Evolutionary conservation across 2,329 filamentous ascomycete species (phyloP), one percentile per base, ranked within the genome.

Genomic region (Aspergillus novoparasiticus): DNA sequence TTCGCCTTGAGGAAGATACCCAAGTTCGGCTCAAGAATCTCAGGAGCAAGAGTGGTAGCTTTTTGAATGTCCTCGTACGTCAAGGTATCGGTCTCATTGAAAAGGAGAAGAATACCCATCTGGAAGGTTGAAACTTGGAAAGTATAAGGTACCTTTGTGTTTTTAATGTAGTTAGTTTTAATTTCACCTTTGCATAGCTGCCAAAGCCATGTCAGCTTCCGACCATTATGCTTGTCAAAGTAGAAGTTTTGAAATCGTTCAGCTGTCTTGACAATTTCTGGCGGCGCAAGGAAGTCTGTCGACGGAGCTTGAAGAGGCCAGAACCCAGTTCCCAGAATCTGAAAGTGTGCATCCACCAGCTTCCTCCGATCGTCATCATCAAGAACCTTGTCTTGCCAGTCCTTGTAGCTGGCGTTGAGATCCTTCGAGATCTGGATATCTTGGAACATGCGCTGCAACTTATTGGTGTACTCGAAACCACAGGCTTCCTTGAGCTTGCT

Each of bases 341-440:
- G 92, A 81, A 96, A 99, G 57, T 90, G 88, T 6, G 95, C 92
- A 75, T 99, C 95, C 45, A 94, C 84, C 23, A 89, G 83, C 54
- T 86, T 87, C 81, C 92, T 92, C 59, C 83, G 80, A 58, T 89
- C 86, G 19, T 88, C 82, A 51, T 85, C 86, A 64, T 88, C 87
- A 46, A 92, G 84, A n/a, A 84, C 83, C 70, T 86, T 85, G 12
- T 86, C 82, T 71, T 94, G 89, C 78, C 86, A 91, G 41, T 93
- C 92, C 73, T 92, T 90, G 83, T 96, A 99, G 34, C 90, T 89
- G 55, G 87, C 86, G 79, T 99, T 99, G 54, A 99, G 86, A 80
- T 99, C 95, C 81, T 97, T 97, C 67, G 94, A 98, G 57, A 97
- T 97, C 78, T 99, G 95, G 84, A 99, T 97, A 75, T 99, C 95